Evolutionary conservation across 192 early-diverging fungal genomes (phyloP).

Genomic region (Backusella sp.): DNA sequence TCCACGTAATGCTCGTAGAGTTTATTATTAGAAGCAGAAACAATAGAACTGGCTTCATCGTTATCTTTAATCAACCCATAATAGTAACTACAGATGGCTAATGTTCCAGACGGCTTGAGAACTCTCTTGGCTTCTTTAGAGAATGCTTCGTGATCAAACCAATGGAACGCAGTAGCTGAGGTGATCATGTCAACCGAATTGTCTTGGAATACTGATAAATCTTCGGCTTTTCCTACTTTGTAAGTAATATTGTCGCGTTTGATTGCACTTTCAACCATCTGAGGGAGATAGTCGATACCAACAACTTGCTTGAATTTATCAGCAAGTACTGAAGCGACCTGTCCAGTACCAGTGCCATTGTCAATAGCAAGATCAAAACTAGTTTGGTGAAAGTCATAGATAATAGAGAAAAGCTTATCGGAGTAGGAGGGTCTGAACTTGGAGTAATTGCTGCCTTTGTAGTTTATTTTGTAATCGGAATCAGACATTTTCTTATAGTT

Average conservation of each 20-base stretch:
- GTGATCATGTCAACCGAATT: conserved; percentile 47
- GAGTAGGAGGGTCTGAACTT: conserved; percentile 31
- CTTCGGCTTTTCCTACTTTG: conserved; percentile 38
- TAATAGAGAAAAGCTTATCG: conserved; percentile 13
- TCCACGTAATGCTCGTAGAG: conserved; percentile 37
- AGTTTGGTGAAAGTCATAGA: conserved; percentile 48
- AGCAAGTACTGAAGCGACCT: conserved; percentile 46
- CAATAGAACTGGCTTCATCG: conserved; percentile 27
- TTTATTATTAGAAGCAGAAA: conserved; percentile 30
- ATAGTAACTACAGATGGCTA: conserved; percentile 52
- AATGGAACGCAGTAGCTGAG: conserved; percentile 49
- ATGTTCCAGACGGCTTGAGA: conserved; percentile 57
- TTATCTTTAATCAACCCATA: conserved; percentile 41
- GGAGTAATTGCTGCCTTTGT: conserved; percentile 9
- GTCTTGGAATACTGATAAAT: conserved; percentile 28
- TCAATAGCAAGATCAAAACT: conserved; percentile 47
- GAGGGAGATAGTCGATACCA: conserved; percentile 38
- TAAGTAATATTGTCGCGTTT: conserved; percentile 45
- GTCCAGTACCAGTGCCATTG: conserved; percentile 58
- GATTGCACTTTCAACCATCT: conserved; percentile 42
- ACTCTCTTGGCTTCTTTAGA: conserved; percentile 57
- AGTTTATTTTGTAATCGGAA: conserved; percentile 8
- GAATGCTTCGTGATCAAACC: conserved; percentile 57
- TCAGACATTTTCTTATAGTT: conserved; percentile 7
- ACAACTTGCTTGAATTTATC: conserved; percentile 49